Evolutionary conservation across 345 rosid genomes (phyloP).

Genomic region (Cardamine chenopodiifolia): DNA sequence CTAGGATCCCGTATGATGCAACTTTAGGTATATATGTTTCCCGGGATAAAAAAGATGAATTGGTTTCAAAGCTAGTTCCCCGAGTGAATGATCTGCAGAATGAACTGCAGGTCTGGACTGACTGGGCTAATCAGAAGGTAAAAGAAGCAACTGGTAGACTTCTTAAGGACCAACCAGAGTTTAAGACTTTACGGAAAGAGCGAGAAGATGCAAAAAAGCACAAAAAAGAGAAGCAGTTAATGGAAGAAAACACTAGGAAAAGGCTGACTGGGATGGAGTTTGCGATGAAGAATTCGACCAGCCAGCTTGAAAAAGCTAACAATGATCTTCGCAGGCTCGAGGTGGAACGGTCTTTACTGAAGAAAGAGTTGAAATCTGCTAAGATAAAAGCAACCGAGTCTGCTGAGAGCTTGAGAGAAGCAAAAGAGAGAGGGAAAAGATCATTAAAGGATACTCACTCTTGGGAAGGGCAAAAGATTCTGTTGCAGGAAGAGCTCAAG

Average conservation of each 20-base stretch:
- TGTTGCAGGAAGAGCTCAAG: slow-evolving; percentile 76
- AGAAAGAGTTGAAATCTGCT: slow-evolving; percentile 81
- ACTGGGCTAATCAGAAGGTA: slow-evolving; percentile 96
- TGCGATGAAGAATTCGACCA: slow-evolving; percentile 72
- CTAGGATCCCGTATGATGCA: slow-evolving; percentile 55
- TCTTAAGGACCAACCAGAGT: slow-evolving; percentile 77
- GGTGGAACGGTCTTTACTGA: slow-evolving; percentile 68
- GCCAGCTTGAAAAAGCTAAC: slow-evolving; percentile 81
- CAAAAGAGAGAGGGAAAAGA: slow-evolving; percentile 72
- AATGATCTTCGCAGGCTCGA: slow-evolving; percentile 75
- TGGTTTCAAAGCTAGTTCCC: slow-evolving; percentile 42
- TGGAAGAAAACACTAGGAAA: slow-evolving; percentile 86
- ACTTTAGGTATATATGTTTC: slow-evolving; percentile 49
- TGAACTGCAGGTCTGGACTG: slow-evolving; percentile 91
- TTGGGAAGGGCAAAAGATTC: slow-evolving; percentile 76
- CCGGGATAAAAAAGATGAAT: slow-evolving; percentile 42
- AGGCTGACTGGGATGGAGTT: slow-evolving; percentile 86
- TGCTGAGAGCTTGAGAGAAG: slow-evolving; percentile 79
- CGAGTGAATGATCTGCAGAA: slow-evolving; percentile 42
- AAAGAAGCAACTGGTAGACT: slow-evolving; percentile 92
- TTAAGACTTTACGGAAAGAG: slow-evolving; percentile 82
- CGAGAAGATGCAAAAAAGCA: slow-evolving; percentile 75
- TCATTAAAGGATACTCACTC: slow-evolving; percentile 62
- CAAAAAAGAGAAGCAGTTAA: slow-evolving; percentile 71
- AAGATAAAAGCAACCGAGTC: slow-evolving; percentile 70